These are phyloP conservation scores for Zalaria obscura DNA, from an alignment of 2,329 filamentous ascomycete genomes.

Conservation along the genomic window DNA sequence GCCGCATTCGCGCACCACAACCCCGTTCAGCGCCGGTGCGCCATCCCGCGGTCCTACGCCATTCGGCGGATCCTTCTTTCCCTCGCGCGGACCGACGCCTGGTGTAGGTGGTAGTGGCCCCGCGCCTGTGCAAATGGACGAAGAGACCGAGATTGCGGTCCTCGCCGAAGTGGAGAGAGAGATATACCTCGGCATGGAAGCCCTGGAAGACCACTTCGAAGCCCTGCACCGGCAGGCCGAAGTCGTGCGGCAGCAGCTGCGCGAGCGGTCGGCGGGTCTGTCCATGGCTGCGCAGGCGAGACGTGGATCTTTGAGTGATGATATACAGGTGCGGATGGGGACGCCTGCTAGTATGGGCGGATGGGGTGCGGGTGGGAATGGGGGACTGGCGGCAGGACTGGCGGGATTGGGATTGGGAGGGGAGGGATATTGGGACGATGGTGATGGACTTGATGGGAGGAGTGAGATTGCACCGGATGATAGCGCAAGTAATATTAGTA, in stretches of 20 bases:
- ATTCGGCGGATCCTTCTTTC: slow-evolving; percentile 17
- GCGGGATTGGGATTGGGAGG: slow-evolving; percentile 13
- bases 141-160: slow-evolving; percentile 83
- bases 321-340: slow-evolving; percentile 26
- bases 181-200: slow-evolving; percentile 89
- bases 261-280: slow-evolving; percentile 71
- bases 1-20: slow-evolving; percentile 29
- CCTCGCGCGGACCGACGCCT: slow-evolving; percentile 17
- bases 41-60: slow-evolving; percentile 36
- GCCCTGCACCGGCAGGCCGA: slow-evolving; percentile 77
- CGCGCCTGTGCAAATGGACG: slow-evolving; percentile 71
- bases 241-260: slow-evolving; percentile 59
- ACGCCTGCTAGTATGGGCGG: slow-evolving; percentile 24
- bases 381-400: neutral
- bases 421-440: slow-evolving; percentile 17
- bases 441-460: slow-evolving; percentile 21
- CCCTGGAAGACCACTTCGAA: slow-evolving; percentile 86
- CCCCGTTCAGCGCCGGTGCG: slow-evolving; percentile 39
- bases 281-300: slow-evolving; percentile 46
- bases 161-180: slow-evolving; percentile 85
- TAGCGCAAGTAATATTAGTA: slow-evolving; percentile 58
- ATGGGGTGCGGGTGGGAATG: neutral
- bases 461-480: slow-evolving; percentile 58
- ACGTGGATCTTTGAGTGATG: slow-evolving; percentile 39
- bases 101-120: slow-evolving; percentile 18